phyloP scores from a whole-genome alignment of 1,284 basidiomycete species.

The Pseudozyma sp. region DNA sequence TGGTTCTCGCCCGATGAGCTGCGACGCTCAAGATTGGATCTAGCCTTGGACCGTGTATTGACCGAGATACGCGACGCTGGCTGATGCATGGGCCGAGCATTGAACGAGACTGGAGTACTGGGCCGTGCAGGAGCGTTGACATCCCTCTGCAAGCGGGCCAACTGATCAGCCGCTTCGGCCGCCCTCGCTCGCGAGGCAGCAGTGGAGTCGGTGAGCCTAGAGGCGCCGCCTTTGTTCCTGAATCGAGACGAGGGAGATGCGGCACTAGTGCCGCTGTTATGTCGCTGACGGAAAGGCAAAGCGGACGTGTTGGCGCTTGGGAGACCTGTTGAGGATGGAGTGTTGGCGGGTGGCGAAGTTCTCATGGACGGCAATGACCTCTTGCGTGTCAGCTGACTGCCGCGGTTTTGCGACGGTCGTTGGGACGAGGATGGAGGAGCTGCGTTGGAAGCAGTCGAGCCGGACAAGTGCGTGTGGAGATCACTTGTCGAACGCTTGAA shows the following conservation, averaged over 20 bases:
- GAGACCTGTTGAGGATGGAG: constrained; percentile 3
- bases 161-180: constrained; percentile 46
- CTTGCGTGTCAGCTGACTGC: constrained; percentile 35
- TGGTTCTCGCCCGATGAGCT: constrained; percentile 19
- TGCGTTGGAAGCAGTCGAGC: not conserved
- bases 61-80: constrained; percentile 35
- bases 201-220: constrained; percentile 49
- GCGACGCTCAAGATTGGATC: constrained; percentile 18
- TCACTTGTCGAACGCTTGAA: constrained; percentile 49
- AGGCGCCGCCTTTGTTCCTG: constrained; percentile 14
- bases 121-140: constrained; percentile 34
- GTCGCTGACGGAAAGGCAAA: constrained; percentile 21
- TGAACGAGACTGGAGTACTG: constrained; percentile 38
- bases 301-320: not conserved
- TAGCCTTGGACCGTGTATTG: constrained; percentile 21
- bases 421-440: constrained; percentile 5
- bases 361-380: constrained; percentile 34
- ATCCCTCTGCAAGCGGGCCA: constrained; percentile 31
- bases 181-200: constrained; percentile 52
- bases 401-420: constrained; percentile 12
- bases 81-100: constrained; percentile 10
- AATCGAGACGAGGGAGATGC: constrained; percentile 16
- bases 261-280: constrained; percentile 30
- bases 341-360: constrained; percentile 21
- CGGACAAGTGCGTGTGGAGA: constrained; percentile 24